phyloP scores from a whole-genome alignment of 2,329 filamentous ascomycete genomes.

The Pezicula neosporulosa region DNA sequence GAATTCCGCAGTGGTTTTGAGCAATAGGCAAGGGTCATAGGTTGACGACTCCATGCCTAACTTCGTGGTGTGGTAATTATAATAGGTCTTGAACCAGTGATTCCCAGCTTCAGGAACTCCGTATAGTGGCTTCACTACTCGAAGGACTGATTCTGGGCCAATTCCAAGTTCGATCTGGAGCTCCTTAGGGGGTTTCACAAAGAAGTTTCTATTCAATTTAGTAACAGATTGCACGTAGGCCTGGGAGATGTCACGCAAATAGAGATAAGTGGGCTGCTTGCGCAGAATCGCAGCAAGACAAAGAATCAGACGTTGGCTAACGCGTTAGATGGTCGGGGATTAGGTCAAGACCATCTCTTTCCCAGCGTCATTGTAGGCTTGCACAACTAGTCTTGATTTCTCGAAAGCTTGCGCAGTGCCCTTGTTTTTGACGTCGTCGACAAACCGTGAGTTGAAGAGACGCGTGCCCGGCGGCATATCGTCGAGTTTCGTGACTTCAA shows the following conservation, averaged over 20 bases:
- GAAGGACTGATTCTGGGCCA: not conserved
- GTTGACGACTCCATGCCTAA: slow-evolving; percentile 6
- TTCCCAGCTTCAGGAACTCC: slow-evolving; percentile 8
- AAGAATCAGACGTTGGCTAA: slow-evolving; percentile 8
- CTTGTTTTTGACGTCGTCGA: slow-evolving; percentile 11
- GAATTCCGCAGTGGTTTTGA: not conserved
- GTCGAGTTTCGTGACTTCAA: not conserved
- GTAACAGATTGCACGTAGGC: slow-evolving; percentile 8
- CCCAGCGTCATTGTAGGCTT: slow-evolving; percentile 8
- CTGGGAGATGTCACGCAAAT: slow-evolving; percentile 9
- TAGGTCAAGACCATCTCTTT: slow-evolving; percentile 10
- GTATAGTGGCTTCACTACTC: slow-evolving; percentile 10
- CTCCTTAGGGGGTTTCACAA: slow-evolving; percentile 1
- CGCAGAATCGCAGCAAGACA: slow-evolving; percentile 1
- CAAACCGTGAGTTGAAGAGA: slow-evolving; percentile 9
- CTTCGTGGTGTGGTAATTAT: slow-evolving; percentile 4
- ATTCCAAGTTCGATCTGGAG: not conserved
- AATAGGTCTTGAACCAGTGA: slow-evolving; percentile 9
- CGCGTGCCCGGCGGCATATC: not conserved
- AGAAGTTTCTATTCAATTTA: slow-evolving; percentile 7
- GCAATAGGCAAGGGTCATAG: slow-evolving; percentile 2
- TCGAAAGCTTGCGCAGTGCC: slow-evolving; percentile 5
- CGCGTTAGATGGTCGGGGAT: slow-evolving; percentile 8
- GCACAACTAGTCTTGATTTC: slow-evolving; percentile 11
- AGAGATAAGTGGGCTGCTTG: not conserved